phyloP scores from a whole-genome alignment of 108 stramenopile genomes.

The Skeletonema potamos region DNA sequence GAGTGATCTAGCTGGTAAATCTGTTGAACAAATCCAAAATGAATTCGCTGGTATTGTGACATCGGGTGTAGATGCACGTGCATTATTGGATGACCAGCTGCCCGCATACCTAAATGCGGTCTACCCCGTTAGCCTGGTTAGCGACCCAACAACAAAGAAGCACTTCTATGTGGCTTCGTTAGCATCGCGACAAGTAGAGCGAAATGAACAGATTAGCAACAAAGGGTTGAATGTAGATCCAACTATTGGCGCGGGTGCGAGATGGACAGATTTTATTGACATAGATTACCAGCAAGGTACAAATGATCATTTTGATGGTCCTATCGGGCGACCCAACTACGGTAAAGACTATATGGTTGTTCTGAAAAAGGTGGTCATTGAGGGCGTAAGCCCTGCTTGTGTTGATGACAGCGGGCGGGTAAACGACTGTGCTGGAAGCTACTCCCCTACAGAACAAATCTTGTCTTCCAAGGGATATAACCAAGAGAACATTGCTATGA shows the following conservation, averaged over 20 bases:
- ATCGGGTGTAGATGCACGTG: conserved; percentile 36
- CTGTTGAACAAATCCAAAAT: background rate
- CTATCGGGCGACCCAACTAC: conserved; percentile 28
- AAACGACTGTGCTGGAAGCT: background rate
- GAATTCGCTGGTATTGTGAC: conserved; percentile 25
- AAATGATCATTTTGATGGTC: conserved; percentile 26
- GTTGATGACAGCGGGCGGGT: background rate
- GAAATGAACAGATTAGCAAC: conserved; percentile 7
- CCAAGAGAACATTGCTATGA: conserved; percentile 14
- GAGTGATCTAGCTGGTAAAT: conserved; percentile 3
- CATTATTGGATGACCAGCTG: conserved; percentile 24
- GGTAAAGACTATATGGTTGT: conserved; percentile 33
- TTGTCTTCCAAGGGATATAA: conserved; percentile 24
- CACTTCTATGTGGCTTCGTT: conserved; percentile 39
- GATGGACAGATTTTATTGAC: conserved; percentile 27
- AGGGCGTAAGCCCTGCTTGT: conserved; percentile 10
- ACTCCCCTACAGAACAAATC: conserved; percentile 13
- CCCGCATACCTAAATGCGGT: conserved; percentile 2
- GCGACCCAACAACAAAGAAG: conserved; percentile 34
- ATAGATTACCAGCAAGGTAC: conserved; percentile 1
- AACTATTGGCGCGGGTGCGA: conserved; percentile 39
- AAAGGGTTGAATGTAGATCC: conserved; percentile 19
- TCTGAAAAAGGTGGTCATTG: conserved; percentile 35
- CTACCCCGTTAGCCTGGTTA: conserved; percentile 45
- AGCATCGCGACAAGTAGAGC: conserved; percentile 14